Conservation (phyloP, 140 eudicot genomes). For the Oenanthe javanica region DNA sequence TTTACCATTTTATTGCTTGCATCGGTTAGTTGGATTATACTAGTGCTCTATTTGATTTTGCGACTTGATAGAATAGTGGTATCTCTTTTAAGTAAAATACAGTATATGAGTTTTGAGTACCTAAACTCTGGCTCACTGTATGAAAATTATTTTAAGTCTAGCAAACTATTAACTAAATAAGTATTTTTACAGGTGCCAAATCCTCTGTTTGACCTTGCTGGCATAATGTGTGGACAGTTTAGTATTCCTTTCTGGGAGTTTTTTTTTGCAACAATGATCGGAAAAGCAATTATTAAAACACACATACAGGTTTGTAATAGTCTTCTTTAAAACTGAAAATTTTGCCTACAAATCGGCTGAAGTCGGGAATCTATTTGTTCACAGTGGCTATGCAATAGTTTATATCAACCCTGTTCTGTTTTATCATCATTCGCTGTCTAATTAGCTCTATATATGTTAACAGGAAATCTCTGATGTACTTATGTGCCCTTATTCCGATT, state of each 20-base stretch:
- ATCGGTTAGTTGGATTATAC: slow-evolving; percentile 57
- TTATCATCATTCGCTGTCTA: not conserved
- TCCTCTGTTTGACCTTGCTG: slow-evolving; percentile 86
- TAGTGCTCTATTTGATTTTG: not conserved
- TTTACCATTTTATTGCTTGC: slow-evolving; percentile 80
- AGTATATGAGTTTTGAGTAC: not conserved
- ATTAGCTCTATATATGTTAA: not conserved
- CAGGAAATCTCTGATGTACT: not conserved
- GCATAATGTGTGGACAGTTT: slow-evolving; percentile 83
- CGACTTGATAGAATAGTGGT: not conserved
- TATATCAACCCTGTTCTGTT: not conserved
- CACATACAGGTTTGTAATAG: slow-evolving; percentile 87
- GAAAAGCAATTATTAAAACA: slow-evolving; percentile 71
- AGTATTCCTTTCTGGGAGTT: slow-evolving; percentile 84
- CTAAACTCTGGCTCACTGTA: slow-evolving; percentile 1
- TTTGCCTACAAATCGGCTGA: not conserved
- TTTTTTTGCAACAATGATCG: slow-evolving; percentile 60
- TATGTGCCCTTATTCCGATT: not conserved
- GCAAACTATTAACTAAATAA: not conserved
- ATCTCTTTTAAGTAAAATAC: not conserved
- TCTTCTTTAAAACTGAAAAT: not conserved
- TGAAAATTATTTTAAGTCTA: too few relatives aligned
- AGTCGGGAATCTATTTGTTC: not conserved
- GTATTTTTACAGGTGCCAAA: slow-evolving; percentile 55
- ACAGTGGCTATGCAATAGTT: not conserved